Evolutionary conservation across 2,329 filamentous ascomycete genomes (phyloP).

Genomic region (Trichoderma sp.): DNA sequence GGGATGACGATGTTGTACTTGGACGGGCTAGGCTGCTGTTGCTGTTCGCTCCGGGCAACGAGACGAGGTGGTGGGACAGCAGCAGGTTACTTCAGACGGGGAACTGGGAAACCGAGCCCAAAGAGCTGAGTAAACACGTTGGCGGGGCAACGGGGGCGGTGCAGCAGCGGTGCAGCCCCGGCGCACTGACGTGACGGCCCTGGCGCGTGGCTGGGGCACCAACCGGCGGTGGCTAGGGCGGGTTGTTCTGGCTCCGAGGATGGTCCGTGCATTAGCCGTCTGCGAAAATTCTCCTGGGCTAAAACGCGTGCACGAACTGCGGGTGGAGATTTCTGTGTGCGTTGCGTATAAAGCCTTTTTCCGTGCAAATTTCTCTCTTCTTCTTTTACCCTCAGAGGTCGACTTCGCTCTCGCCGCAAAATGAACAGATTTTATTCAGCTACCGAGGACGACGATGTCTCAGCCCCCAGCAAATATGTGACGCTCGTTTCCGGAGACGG

Average conservation of each 20-base stretch:
- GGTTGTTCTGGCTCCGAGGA: slow-evolving; percentile 16
- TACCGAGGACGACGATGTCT: slow-evolving; percentile 33
- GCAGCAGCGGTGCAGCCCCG: slow-evolving; percentile 13
- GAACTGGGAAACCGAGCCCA: slow-evolving; percentile 28
- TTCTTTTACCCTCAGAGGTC: slow-evolving; percentile 23
- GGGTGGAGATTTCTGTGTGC: neutral
- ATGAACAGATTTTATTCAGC: neutral
- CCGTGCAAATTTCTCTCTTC: slow-evolving; percentile 12
- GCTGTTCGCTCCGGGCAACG: slow-evolving; percentile 30
- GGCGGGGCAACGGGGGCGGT: slow-evolving; percentile 40
- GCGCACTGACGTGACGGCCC: slow-evolving; percentile 24
- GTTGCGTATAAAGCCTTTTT: slow-evolving; percentile 7
- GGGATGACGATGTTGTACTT: slow-evolving; percentile 28
- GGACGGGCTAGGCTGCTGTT: slow-evolving; percentile 6
- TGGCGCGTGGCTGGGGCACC: slow-evolving; percentile 8
- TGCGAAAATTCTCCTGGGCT: slow-evolving; percentile 11
- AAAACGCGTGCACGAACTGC: slow-evolving; percentile 12
- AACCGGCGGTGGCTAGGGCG: slow-evolving; percentile 11
- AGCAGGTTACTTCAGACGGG: slow-evolving; percentile 17
- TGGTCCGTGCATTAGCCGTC: slow-evolving; percentile 24
- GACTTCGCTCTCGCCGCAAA: neutral
- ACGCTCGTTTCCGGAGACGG: slow-evolving; percentile 77
- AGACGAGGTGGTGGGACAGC: slow-evolving; percentile 31
- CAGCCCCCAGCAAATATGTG: slow-evolving; percentile 65
- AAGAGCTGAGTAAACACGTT: slow-evolving; percentile 41